phyloP scores from a whole-genome alignment of 495 filamentous ascomycete genomes.

The Hypomontagnella monticulosa region DNA sequence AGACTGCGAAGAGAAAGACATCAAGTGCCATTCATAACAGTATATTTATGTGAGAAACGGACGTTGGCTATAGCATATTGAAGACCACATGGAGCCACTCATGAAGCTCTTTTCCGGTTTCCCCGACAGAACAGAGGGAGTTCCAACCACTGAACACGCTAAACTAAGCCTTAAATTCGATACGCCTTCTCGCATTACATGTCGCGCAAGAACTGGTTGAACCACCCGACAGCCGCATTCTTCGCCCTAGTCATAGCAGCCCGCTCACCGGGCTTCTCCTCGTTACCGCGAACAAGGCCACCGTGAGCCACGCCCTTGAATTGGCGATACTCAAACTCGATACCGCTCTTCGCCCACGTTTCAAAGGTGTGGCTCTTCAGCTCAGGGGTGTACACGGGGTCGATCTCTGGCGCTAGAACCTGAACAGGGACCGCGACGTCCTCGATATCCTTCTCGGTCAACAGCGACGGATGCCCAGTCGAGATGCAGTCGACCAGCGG shows the following conservation, averaged over 20 bases:
- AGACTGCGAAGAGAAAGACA: too few relatives aligned
- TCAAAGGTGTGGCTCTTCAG: constrained; percentile 59
- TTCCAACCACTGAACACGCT: background rate
- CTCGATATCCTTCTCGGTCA: constrained; percentile 62
- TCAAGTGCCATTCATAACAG: too few relatives aligned
- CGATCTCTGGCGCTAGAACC: constrained; percentile 66
- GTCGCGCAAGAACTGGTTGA: constrained; percentile 49
- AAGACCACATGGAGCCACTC: too few relatives aligned
- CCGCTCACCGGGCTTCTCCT: constrained; percentile 52
- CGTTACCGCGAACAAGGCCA: constrained; percentile 59
- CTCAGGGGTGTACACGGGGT: constrained; percentile 59
- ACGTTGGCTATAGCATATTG: too few relatives aligned
- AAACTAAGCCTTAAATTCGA: background rate
- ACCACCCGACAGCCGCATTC: constrained; percentile 56
- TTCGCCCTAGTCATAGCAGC: constrained; percentile 59
- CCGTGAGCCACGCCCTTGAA: constrained; percentile 65
- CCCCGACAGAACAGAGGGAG: too few relatives aligned
- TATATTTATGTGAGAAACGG: too few relatives aligned
- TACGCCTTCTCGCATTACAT: background rate
- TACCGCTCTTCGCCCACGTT: constrained; percentile 51
- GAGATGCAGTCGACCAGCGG: constrained; percentile 66
- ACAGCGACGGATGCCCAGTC: constrained; percentile 62
- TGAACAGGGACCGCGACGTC: constrained; percentile 63
- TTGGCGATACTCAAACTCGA: constrained; percentile 67
- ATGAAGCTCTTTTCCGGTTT: too few relatives aligned